These are phyloP conservation scores for Infundibulicybe gibba DNA, from an alignment of 768 basidiomycete genomes.

Conservation along the genomic window DNA sequence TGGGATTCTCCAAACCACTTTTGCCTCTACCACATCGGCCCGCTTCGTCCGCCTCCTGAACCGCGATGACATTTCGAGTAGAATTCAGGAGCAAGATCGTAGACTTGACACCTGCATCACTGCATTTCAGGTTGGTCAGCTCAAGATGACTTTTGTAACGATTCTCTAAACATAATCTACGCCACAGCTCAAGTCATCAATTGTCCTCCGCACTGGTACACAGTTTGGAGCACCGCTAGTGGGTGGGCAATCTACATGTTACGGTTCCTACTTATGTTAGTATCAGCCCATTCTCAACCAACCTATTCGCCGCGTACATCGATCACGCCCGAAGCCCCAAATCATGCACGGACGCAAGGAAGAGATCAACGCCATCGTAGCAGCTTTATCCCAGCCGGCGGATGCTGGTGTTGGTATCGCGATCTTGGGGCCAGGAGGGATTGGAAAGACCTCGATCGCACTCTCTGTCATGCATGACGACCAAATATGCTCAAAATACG, in stretches of 20 bases:
- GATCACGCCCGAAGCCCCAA: slow-evolving; percentile 15
- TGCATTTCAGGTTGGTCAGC: slow-evolving; percentile 16
- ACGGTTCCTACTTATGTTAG: too few relatives aligned
- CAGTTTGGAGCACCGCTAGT: too few relatives aligned
- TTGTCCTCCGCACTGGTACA: background rate
- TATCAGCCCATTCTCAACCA: slow-evolving; percentile 1
- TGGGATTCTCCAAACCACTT: slow-evolving; percentile 10
- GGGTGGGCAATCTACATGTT: too few relatives aligned
- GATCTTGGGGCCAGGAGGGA: slow-evolving; percentile 28
- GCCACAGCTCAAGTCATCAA: slow-evolving; percentile 9
- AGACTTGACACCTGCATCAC: slow-evolving; percentile 22
- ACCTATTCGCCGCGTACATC: too few relatives aligned
- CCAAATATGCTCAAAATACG: slow-evolving; percentile 11
- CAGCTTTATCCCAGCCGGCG: slow-evolving; percentile 5
- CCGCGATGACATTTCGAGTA: slow-evolving; percentile 13
- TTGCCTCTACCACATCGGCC: slow-evolving; percentile 2
- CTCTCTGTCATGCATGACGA: slow-evolving; percentile 19
- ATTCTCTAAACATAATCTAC: background rate
- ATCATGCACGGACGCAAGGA: slow-evolving; percentile 21
- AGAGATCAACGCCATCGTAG: slow-evolving; percentile 17
- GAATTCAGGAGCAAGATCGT: slow-evolving; percentile 18
- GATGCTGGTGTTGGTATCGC: slow-evolving; percentile 11
- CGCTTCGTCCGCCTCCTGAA: slow-evolving; percentile 13
- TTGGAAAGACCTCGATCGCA: slow-evolving; percentile 29
- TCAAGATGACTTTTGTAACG: background rate